Evolutionary conservation across 2,329 filamentous ascomycete species (phyloP), one percentile per base, ranked within the genome.

Genomic region (Claviceps humidiphila): DNA sequence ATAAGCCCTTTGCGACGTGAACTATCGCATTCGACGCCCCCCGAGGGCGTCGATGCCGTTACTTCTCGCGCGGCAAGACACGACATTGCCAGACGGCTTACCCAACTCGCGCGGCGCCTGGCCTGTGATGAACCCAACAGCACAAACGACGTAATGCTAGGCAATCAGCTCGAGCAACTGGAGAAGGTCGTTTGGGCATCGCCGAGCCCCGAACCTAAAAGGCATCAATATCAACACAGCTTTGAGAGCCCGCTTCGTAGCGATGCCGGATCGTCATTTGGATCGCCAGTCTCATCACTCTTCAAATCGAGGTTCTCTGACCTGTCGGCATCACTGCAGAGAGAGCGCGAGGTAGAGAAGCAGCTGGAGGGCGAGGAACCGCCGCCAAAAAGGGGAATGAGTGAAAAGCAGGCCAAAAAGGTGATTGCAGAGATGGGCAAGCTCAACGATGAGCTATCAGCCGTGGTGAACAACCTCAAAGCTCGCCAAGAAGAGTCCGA

Each of bases 401-500:
- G 63, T 22, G 61, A 57, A 22, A 58, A 53, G 30, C 63, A 71
- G 57, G 68, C 70, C 24, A 66, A 65, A 45, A 66, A 66, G 57
- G 58, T 69, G 26, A 64, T 70, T 26, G 59, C 59, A 26, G 67
- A 70, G 58, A 57, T 64, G 51, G 58, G 57, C 51, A 70, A 70
- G 55, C 63, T 84, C 3, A 75, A 74, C 41, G 65, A 68, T 17
- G 73, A 77, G 54, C 63, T 84, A 39, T 69, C 72, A 5, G 66
- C 65, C 5, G 69, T 80, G 11, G 68, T 80, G 38, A 64, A 64
- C 30, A 76, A 74, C 52, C 68, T 84, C 20, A 69, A 73, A 51
- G 71, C 71, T 41, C 71, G 80, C 41, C 76, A 76, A 56, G 77
- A 82, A 61, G 80, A 84, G 64, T 75, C 77, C 44, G 74, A 81